These are phyloP conservation scores for Starmera quercuum DNA, from an alignment of 805 yeast species.

Conservation along the genomic window DNA sequence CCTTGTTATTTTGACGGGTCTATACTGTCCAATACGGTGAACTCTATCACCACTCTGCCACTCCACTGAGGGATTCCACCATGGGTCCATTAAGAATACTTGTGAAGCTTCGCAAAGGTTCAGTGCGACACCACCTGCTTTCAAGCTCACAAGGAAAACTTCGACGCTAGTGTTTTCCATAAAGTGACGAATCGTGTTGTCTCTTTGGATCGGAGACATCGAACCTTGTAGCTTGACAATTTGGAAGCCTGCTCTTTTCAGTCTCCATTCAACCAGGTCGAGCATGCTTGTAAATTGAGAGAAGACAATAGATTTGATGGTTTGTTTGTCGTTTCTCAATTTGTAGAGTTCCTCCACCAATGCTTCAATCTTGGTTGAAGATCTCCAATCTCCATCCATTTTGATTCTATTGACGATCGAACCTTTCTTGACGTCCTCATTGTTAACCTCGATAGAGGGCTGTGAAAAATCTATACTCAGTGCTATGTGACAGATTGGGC, in stretches of 20 bases:
- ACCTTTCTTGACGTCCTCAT: constrained; percentile 48
- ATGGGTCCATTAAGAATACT: constrained; percentile 91
- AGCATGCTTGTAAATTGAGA: constrained; percentile 97
- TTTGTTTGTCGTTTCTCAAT: constrained; percentile 75
- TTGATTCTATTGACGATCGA: constrained; percentile 82
- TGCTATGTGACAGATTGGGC: constrained; percentile 96
- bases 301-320: constrained; percentile 92
- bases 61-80: constrained; percentile 99
- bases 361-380: constrained; percentile 96
- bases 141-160: constrained; percentile 87
- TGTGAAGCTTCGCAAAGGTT: constrained; percentile 96
- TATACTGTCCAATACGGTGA: constrained; percentile 90
- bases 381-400: constrained; percentile 83
- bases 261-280: constrained; percentile 92
- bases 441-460: constrained; percentile 67
- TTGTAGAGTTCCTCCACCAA: constrained; percentile 87
- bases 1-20: constrained; percentile 90
- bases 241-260: constrained; percentile 89
- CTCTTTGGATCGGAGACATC: constrained; percentile 95
- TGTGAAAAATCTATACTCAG: constrained; percentile 84
- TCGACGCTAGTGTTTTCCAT: constrained; percentile 92
- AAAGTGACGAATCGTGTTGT: constrained; percentile 80
- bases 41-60: constrained; percentile 99
- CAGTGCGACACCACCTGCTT: constrained; percentile 98
- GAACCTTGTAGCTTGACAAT: constrained; percentile 94